These are phyloP conservation scores for Leishmania lainsoni DNA, from an alignment of 208 protist genomes.

Conservation along the genomic window DNA sequence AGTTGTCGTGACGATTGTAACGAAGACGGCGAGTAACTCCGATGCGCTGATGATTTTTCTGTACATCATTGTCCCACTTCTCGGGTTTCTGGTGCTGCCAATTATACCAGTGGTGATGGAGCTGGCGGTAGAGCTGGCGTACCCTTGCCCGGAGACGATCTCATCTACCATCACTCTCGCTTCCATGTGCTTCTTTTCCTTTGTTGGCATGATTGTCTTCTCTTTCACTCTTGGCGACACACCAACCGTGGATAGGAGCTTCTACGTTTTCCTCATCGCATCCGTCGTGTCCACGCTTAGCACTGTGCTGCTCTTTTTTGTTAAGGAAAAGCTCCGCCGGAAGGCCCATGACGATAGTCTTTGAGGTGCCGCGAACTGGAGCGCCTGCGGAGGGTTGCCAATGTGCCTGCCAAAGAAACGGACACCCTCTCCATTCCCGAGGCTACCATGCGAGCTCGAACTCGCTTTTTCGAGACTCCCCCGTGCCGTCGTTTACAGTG, in stretches of 20 bases:
- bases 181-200: slow-evolving; percentile 44
- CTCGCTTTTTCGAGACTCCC: too few species aligned
- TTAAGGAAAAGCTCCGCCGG: slow-evolving; percentile 34
- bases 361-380: background rate
- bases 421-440: background rate
- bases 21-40: slow-evolving; percentile 8
- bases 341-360: slow-evolving; percentile 14
- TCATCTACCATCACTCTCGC: slow-evolving; percentile 37
- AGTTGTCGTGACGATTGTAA: slow-evolving; percentile 12
- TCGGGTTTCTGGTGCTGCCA: slow-evolving; percentile 44
- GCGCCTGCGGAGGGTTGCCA: background rate
- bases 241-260: slow-evolving; percentile 26
- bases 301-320: slow-evolving; percentile 27
- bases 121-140: slow-evolving; percentile 57
- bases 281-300: slow-evolving; percentile 18
- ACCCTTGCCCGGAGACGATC: slow-evolving; percentile 47
- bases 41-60: slow-evolving; percentile 10
- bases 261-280: slow-evolving; percentile 38
- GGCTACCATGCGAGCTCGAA: background rate
- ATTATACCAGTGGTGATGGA: slow-evolving; percentile 58
- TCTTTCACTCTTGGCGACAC: slow-evolving; percentile 44
- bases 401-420: slow-evolving; percentile 3
- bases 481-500: background rate
- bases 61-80: slow-evolving; percentile 43
- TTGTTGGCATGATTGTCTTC: slow-evolving; percentile 47